Base-by-base conservation (phyloP, 2,329 filamentous ascomycete species). In the Trichophyton schoenleinii region DNA sequence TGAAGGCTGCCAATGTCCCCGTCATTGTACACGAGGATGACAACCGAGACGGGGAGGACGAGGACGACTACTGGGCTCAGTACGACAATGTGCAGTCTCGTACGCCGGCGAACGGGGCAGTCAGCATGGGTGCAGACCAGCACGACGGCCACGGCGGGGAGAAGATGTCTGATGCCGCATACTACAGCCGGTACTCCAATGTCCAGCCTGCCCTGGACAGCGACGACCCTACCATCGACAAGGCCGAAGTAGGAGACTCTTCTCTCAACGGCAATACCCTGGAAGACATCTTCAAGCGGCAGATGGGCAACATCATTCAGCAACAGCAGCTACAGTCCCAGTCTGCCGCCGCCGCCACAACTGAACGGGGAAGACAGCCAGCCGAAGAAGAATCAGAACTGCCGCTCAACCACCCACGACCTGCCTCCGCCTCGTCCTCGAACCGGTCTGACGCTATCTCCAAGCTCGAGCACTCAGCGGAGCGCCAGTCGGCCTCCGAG, bases 191-290 rank as follows among this genome's bases (percentile, higher is more conserved):
- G 46, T 87, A 87, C 67, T 79, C 78, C 46, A 79, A 83, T 63
- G 83, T 87, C 9, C 84, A 87, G 66, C 84, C 83, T 5, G 83
- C 82, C 1, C 76, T 87, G 72, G 84, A 87, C 66, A 78, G 77
- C 42, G 80, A 86, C 66, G 83, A 86, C 65, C 83, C 83, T 15
- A 78, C 80, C 58, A 81, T 84, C 68, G 78, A 81, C 57, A 70
- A 77, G 49, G 69, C 72, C 20, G 72, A 74, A 53, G 69, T 78
- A 1, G 77, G 75, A 13, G 73, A 79, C 18, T 81, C 81, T 3
- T 82, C 81, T 0, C 71, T 85, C 36, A 77, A 79, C 53, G 82
- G 82, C 25, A 74, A 83, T 62, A 71, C 78, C 3, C 69, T 83
- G 15, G 69, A 73, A 44, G 70, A 67, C 49, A 67, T 77, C 62